Evolutionary conservation across 371 early-diverging fungal species (phyloP).

Genomic region (Mucor sp.): DNA sequence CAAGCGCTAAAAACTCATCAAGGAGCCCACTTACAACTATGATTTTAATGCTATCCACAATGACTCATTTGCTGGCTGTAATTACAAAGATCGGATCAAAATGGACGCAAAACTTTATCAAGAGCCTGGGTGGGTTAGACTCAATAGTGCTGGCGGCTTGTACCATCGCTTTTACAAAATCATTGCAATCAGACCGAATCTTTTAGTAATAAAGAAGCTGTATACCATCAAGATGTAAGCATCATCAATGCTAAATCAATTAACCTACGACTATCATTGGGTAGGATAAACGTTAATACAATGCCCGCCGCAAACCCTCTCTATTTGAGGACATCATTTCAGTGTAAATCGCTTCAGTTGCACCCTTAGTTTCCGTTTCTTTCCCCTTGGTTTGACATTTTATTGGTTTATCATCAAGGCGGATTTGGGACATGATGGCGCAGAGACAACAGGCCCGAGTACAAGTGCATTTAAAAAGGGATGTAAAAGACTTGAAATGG

Average conservation of each 20-base stretch:
- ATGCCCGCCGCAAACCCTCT: neutral
- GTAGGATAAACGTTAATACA: slow-evolving; percentile 9
- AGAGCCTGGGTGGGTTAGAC: slow-evolving; percentile 1
- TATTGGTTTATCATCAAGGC: no score
- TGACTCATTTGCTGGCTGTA: neutral
- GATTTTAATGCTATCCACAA: neutral
- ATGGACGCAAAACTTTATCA: neutral
- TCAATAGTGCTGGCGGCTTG: neutral
- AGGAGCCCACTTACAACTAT: neutral
- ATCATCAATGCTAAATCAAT: slow-evolving; percentile 10
- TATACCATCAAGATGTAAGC: neutral
- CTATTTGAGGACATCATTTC: neutral
- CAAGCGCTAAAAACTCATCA: neutral
- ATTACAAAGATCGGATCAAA: neutral
- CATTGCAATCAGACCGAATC: neutral
- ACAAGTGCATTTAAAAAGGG: neutral
- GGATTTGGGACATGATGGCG: neutral
- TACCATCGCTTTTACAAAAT: slow-evolving; percentile 2
- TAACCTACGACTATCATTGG: slow-evolving; percentile 9
- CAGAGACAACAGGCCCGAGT: neutral
- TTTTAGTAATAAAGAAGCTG: neutral
- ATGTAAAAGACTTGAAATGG: neutral
- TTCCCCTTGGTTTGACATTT: neutral
- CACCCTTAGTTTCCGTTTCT: neutral
- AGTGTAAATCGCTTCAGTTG: neutral